phyloP scores from a whole-genome alignment of 768 basidiomycete genomes.

The Lentinula sp. region DNA sequence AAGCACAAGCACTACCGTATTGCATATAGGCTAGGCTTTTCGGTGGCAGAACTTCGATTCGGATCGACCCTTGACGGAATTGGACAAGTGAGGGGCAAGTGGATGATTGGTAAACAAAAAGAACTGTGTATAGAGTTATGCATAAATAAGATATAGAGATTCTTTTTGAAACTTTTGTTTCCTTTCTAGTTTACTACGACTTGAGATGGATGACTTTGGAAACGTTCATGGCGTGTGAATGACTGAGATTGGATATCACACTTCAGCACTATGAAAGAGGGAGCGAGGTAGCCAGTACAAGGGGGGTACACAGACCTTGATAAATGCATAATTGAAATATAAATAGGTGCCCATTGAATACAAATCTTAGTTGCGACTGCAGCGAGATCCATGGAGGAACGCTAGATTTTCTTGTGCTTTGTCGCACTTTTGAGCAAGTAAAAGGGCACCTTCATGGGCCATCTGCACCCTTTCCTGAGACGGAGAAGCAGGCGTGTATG shows the following conservation, averaged over 20 bases:
- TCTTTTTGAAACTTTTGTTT: too few relatives aligned
- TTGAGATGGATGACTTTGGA: too few relatives aligned
- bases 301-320: too few relatives aligned
- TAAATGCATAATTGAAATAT: neutral
- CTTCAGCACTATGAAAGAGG: neutral
- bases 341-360: neutral
- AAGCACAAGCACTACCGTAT: neutral
- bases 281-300: neutral
- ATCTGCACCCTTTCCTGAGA: constrained; percentile 38
- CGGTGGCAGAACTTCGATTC: neutral
- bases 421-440: constrained; percentile 44
- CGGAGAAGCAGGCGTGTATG: constrained; percentile 41
- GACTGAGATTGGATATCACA: neutral
- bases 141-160: too few relatives aligned
- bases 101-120: too few relatives aligned
- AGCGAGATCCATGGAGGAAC: constrained; percentile 18
- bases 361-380: neutral
- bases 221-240: too few relatives aligned
- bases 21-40: neutral
- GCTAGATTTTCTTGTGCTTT: constrained; percentile 41
- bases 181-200: too few relatives aligned
- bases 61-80: too few relatives aligned
- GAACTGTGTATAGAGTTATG: too few relatives aligned
- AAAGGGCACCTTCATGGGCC: constrained; percentile 39
- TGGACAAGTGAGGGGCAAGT: neutral